Percentiles rank a stretch among this genome's conserved stretches.
Evolutionary conservation across 495 filamentous ascomycete genomes (phyloP).

Genomic region (Neurospora sp.): DNA sequence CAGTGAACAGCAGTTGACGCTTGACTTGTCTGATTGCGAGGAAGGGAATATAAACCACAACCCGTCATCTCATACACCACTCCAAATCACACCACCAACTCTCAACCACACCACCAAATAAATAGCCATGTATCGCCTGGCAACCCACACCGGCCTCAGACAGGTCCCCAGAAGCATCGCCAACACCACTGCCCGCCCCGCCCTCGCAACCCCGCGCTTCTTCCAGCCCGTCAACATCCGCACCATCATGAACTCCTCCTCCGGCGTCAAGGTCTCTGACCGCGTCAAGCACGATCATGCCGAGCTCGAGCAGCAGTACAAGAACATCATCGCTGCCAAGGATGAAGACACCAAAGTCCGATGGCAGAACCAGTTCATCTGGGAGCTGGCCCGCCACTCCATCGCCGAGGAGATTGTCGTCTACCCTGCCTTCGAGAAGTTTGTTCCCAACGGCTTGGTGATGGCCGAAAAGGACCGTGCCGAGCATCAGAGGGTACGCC

Average conservation of each 20-base stretch:
- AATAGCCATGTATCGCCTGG: not conserved
- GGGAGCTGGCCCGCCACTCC: constrained; percentile 59
- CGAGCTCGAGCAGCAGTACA: constrained; percentile 49
- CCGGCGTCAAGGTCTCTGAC: constrained; percentile 29
- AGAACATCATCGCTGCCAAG: constrained; percentile 42
- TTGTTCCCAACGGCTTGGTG: constrained; percentile 36
- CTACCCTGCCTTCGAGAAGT: constrained; percentile 56
- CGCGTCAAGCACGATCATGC: constrained; percentile 54
- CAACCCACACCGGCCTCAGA: not conserved
- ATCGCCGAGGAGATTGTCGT: constrained; percentile 61
- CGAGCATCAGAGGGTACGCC: constrained; percentile 44
- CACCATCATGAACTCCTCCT: not conserved
- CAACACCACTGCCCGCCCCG: not conserved
- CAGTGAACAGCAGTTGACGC: not conserved
- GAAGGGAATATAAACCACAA: not conserved
- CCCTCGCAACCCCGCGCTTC: not conserved
- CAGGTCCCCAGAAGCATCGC: not conserved
- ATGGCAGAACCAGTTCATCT: constrained; percentile 59
- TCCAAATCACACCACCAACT: not conserved
- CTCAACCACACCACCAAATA: not conserved
- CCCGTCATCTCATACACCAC: not conserved
- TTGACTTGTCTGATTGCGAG: not conserved
- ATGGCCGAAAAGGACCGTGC: constrained; percentile 51
- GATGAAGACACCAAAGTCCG: constrained; percentile 38
- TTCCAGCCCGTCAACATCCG: not conserved